Evolutionary conservation across 2,329 filamentous ascomycete species (phyloP), one percentile per base, ranked within the genome.

Genomic region (Ophiocordyceps camponoti-rufipedis): DNA sequence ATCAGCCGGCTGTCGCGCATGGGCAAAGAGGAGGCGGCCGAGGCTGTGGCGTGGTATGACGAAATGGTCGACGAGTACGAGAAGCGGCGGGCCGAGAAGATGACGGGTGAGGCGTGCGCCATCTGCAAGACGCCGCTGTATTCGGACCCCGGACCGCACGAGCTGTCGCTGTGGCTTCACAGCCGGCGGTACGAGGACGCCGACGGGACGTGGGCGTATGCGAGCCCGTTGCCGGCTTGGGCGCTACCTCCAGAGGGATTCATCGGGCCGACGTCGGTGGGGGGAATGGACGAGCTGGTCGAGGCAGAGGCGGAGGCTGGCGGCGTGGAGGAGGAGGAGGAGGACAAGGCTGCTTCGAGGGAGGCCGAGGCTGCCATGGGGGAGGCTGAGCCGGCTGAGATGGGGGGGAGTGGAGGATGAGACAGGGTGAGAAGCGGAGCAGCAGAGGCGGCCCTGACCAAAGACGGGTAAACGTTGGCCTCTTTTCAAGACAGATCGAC

Each of bases 91-190:
- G 89, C 88, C 1, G 91, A 98, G 68, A 88, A 85, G 60, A 82
- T 96, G 73, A 93, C 88, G 1, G 91, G 91, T 12, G 70, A 87
- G 55, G 65, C 77, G 14, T 98, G 91, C 60, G 71, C 80, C 6
- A 62, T 87, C 32, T 98, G 91, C 61, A 74, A 82, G 48, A 94
- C 91, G 18, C 83, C 85, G 19, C 68, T 98, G 41, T 98, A 96
- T 62, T 93, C 85, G 14, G 91, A 98, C 57, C 91, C 91, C 0
- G 88, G 88, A 1, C 65, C 71, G 40, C 88, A 96, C 55, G 91
- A 98, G 66, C 70, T 98, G 42, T 85, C 85, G 0, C 82, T 98
- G 39, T 98, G 89, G 73, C 70, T 98, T 49, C 91, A 98, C 66
- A 93, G 89, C 47, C 76, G 87, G 49, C 78, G 85, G 42, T 98